A percentile compares a stretch with the other conserved stretches of the same genome.
Conservation (phyloP, 2,329 filamentous ascomycete genomes). For the Hypoxylon sp. region DNA sequence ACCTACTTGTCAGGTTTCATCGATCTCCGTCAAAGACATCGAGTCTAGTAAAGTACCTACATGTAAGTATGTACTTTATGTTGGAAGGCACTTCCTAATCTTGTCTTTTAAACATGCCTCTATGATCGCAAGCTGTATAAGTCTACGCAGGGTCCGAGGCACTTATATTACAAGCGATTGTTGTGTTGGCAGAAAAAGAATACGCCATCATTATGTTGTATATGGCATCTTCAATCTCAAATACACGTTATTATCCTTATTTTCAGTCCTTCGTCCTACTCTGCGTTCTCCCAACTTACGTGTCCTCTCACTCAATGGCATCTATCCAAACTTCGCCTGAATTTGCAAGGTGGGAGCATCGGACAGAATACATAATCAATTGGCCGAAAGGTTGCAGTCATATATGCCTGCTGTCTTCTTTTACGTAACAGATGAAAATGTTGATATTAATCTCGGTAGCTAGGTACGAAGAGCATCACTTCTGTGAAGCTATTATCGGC, state of each 20-base stretch:
- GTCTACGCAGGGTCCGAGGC: background rate
- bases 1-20: constrained; percentile 1
- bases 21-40: background rate
- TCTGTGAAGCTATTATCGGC: constrained; percentile 34
- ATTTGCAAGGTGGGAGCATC: background rate
- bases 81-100: background rate
- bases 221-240: background rate
- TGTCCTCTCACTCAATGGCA: background rate
- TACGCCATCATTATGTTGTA: background rate
- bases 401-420: constrained; percentile 4
- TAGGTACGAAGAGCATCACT: constrained; percentile 13
- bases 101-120: background rate
- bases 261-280: background rate
- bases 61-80: background rate
- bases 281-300: background rate
- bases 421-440: constrained; percentile 40
- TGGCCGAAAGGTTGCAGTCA: background rate
- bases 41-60: background rate
- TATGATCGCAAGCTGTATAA: background rate
- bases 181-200: background rate
- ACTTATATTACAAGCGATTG: background rate
- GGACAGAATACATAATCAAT: constrained; percentile 1
- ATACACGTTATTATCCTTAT: background rate
- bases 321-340: background rate
- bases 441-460: constrained; percentile 36